Conservation (phyloP, 345 rosid species). For the Euclidium syriacum region DNA sequence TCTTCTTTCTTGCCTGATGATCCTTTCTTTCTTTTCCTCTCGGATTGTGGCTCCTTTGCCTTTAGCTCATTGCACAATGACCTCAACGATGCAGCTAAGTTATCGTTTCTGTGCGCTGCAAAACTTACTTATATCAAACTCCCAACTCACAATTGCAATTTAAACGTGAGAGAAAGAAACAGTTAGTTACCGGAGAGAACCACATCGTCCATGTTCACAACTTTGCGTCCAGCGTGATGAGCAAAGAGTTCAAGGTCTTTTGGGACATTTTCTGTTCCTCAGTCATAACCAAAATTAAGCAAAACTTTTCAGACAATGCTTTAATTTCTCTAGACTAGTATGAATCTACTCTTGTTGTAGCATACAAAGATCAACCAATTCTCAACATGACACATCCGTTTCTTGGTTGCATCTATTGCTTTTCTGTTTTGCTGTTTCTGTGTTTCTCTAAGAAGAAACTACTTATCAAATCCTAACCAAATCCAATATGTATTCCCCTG, state of each 20-base stretch:
- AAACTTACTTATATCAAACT: slow-evolving; percentile 23
- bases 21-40: slow-evolving; percentile 65
- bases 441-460: neutral
- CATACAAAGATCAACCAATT: neutral
- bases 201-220: slow-evolving; percentile 81
- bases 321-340: neutral
- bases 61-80: slow-evolving; percentile 55
- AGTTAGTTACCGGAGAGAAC: slow-evolving; percentile 60
- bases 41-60: slow-evolving; percentile 66
- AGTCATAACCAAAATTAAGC: neutral
- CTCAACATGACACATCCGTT: neutral
- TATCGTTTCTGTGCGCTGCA: slow-evolving; percentile 89
- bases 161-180: neutral
- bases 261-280: slow-evolving; percentile 72
- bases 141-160: slow-evolving; percentile 18
- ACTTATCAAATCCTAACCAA: neutral
- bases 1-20: slow-evolving; percentile 47
- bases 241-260: slow-evolving; percentile 81
- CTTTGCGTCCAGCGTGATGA: slow-evolving; percentile 87
- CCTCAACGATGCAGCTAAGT: slow-evolving; percentile 51
- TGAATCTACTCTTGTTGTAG: neutral
- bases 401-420: neutral
- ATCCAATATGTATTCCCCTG: neutral
- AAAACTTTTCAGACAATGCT: neutral
- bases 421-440: neutral